Evolutionary conservation across 805 yeast species (phyloP).

Genomic region (Kregervanrija delftensis): DNA sequence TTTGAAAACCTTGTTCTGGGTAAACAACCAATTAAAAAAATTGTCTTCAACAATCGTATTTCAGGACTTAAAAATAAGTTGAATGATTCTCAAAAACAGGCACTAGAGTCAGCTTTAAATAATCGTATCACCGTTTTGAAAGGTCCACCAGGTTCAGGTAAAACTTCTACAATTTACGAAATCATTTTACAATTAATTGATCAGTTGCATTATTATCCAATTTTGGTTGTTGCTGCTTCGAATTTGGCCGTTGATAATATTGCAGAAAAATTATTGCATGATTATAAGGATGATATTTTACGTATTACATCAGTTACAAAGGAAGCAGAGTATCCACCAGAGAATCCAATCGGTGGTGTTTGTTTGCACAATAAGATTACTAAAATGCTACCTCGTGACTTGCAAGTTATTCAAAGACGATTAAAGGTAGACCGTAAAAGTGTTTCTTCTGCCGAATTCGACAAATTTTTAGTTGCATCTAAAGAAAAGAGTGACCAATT

Average conservation of each 20-base stretch:
- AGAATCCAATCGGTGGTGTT: conserved; percentile 50
- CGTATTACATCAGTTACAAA: conserved; percentile 55
- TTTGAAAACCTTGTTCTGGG: conserved; percentile 32
- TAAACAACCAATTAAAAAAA: conserved; percentile 23
- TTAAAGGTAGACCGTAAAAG: conserved; percentile 37
- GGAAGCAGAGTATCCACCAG: conserved; percentile 49
- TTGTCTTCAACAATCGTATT: conserved; percentile 49
- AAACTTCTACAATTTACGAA: conserved; percentile 80
- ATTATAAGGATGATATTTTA: conserved; percentile 43
- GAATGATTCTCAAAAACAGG: conserved; percentile 68
- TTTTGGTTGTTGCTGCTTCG: conserved; percentile 68
- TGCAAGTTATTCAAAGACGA: conserved; percentile 36
- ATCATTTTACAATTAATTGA: conserved; percentile 67
- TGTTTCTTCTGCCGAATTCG: conserved; percentile 38
- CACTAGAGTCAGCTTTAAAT: conserved; percentile 66
- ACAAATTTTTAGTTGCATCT: conserved; percentile 37
- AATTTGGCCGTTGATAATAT: conserved; percentile 72
- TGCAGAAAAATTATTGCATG: conserved; percentile 56
- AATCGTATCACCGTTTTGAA: conserved; percentile 51
- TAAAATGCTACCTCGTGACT: conserved; percentile 39
- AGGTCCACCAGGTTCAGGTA: conserved; percentile 81
- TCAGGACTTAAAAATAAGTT: conserved; percentile 44
- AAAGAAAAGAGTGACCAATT: conserved; percentile 24
- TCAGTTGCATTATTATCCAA: conserved; percentile 52
- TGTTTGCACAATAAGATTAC: conserved; percentile 59